phyloP scores from a whole-genome alignment of 225 moss, liverwort and hornwort species.

The Climacium dendroides region DNA sequence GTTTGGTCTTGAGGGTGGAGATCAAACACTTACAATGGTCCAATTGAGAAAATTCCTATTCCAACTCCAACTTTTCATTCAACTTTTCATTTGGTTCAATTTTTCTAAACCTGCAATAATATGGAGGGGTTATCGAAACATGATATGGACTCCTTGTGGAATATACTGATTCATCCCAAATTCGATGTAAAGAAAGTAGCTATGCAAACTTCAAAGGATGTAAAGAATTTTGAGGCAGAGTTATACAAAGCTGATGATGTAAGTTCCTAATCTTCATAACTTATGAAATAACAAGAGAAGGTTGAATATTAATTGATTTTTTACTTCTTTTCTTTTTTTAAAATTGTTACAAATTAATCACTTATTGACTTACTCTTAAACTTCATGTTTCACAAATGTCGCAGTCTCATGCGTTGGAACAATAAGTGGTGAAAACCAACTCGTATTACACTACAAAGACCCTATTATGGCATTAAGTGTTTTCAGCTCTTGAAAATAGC shows the following conservation, averaged over 20 bases:
- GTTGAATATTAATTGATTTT: neutral
- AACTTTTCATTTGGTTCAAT: neutral
- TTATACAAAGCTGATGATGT: neutral
- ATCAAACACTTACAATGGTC: neutral
- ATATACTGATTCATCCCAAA: neutral
- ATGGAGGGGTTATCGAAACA: neutral
- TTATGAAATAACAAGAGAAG: neutral
- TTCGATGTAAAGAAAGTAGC: neutral
- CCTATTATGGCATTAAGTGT: no score
- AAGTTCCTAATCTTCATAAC: neutral
- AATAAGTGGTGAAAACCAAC: neutral
- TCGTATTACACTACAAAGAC: neutral
- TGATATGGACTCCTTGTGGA: neutral
- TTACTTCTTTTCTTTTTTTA: neutral
- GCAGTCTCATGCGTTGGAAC: neutral
- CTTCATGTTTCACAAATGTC: neutral
- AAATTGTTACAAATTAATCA: neutral
- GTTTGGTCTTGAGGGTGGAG: no score
- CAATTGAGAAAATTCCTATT: neutral
- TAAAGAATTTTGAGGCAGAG: neutral
- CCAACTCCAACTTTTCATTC: neutral
- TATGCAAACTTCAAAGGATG: neutral
- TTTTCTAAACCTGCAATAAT: neutral
- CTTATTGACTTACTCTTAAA: neutral
- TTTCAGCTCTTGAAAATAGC: no score